Evolutionary conservation across 176 grass and related monocot species (phyloP).

Genomic region (Thalia dealbata): DNA sequence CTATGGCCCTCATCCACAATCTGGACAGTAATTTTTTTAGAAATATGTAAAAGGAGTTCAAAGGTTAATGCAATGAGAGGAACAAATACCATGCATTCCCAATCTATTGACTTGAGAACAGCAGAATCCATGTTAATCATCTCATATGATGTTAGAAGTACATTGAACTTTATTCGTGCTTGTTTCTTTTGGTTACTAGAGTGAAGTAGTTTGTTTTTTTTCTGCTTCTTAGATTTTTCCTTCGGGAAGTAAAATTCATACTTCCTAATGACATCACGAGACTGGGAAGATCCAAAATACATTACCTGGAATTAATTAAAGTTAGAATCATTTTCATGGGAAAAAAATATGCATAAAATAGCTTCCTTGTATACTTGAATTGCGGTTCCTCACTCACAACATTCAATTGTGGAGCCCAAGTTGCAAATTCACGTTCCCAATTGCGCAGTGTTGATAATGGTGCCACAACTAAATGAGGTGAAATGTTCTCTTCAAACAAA

Average conservation of each 20-base stretch:
- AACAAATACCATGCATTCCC: slow-evolving; percentile 92
- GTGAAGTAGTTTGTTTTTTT: slow-evolving; percentile 64
- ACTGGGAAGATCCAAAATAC: slow-evolving; percentile 69
- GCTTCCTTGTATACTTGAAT: slow-evolving; percentile 17
- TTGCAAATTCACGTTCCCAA: slow-evolving; percentile 98
- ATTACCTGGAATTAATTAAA: slow-evolving; percentile 53
- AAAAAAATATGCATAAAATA: slow-evolving; percentile 13
- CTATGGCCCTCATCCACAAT: slow-evolving; percentile 98
- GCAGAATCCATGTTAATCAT: slow-evolving; percentile 99
- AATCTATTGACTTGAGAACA: slow-evolving; percentile 75
- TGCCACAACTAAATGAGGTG: slow-evolving; percentile 88
- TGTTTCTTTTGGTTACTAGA: slow-evolving; percentile 55
- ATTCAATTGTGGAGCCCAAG: slow-evolving; percentile 98
- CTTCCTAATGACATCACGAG: slow-evolving; percentile 75
- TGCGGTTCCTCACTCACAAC: slow-evolving; percentile 50
- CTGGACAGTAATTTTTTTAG: slow-evolving; percentile 21
- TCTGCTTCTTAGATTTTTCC: slow-evolving; percentile 65
- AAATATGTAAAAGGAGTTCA: neutral
- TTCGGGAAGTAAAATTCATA: slow-evolving; percentile 87
- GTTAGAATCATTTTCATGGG: neutral
- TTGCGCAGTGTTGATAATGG: slow-evolving; percentile 92
- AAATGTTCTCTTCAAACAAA: slow-evolving; percentile 64
- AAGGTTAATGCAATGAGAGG: neutral
- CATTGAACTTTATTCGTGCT: slow-evolving; percentile 93
- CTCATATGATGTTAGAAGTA: slow-evolving; percentile 98